A percentile compares a stretch with the other conserved stretches of the same genome.
Evolutionary conservation across 2,329 filamentous ascomycete species (phyloP).

Genomic region (Botrytis galanthina): DNA sequence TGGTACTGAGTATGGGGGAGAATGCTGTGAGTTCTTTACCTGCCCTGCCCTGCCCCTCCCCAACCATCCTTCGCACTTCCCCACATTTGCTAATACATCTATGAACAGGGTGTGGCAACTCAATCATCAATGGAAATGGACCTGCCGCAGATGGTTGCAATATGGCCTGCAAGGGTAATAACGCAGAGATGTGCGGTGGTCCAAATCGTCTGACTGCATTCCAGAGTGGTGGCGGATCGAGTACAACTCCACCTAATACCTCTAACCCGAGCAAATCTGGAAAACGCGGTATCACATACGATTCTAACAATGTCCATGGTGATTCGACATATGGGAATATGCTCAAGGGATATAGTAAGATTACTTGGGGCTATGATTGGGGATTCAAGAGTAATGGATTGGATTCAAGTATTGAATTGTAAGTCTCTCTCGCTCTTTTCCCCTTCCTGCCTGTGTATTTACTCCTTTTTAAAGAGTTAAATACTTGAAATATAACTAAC

Average conservation of each 20-base stretch:
- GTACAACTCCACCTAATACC: slow-evolving; percentile 4
- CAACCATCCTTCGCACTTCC: neutral
- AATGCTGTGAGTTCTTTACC: slow-evolving; percentile 25
- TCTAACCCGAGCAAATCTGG: slow-evolving; percentile 8
- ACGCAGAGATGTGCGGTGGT: slow-evolving; percentile 32
- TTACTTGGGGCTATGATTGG: slow-evolving; percentile 69
- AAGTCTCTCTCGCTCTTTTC: neutral
- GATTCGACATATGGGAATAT: slow-evolving; percentile 34
- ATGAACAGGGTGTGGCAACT: slow-evolving; percentile 26
- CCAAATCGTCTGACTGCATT: slow-evolving; percentile 23
- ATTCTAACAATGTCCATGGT: slow-evolving; percentile 45
- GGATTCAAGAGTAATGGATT: slow-evolving; percentile 45
- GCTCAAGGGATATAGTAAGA: slow-evolving; percentile 47
- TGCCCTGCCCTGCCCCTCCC: neutral
- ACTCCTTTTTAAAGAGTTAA: neutral
- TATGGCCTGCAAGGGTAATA: slow-evolving; percentile 34
- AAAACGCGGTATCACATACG: slow-evolving; percentile 69
- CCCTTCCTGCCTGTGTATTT: neutral
- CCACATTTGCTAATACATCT: neutral
- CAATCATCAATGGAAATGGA: slow-evolving; percentile 25
- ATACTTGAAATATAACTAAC: neutral
- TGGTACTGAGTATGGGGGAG: slow-evolving; percentile 27
- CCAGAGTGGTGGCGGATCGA: neutral
- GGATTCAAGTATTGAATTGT: slow-evolving; percentile 43
- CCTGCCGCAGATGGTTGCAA: slow-evolving; percentile 31